A percentile compares a stretch with the other conserved stretches of the same genome.
phyloP scores from a whole-genome alignment of 441 rosid genomes.

The Gossypium gossypioides region DNA sequence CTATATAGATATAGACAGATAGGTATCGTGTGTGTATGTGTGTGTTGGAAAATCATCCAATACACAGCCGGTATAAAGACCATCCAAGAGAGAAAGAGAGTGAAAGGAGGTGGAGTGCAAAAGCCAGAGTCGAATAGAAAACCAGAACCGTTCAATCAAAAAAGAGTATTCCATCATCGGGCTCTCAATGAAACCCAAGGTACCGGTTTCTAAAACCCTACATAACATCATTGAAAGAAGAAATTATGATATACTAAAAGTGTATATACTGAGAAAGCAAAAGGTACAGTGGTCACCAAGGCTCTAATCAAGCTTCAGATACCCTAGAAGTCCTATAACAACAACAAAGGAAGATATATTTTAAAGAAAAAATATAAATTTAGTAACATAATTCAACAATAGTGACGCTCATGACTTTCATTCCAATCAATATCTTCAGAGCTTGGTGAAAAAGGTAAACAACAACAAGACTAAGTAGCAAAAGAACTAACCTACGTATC shows the following conservation, averaged over 20 bases:
- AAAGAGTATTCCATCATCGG: constrained; percentile 3
- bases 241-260: neutral
- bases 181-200: neutral
- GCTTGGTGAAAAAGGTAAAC: neutral
- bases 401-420: neutral
- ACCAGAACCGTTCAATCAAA: neutral
- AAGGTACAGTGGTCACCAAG: neutral
- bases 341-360: neutral
- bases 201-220: neutral
- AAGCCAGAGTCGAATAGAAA: constrained; percentile 4
- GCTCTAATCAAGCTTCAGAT: neutral
- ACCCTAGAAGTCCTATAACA: neutral
- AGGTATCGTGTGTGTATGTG: neutral
- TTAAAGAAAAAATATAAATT: neutral
- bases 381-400: neutral
- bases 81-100: neutral
- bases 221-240: neutral
- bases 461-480: neutral
- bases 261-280: neutral
- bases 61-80: neutral
- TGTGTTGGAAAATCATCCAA: neutral
- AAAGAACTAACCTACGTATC: neutral
- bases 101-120: neutral
- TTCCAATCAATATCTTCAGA: neutral
- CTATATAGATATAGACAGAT: neutral